phyloP scores from a whole-genome alignment of 192 early-diverging fungal genomes.

The Umbelopsis sp. region DNA sequence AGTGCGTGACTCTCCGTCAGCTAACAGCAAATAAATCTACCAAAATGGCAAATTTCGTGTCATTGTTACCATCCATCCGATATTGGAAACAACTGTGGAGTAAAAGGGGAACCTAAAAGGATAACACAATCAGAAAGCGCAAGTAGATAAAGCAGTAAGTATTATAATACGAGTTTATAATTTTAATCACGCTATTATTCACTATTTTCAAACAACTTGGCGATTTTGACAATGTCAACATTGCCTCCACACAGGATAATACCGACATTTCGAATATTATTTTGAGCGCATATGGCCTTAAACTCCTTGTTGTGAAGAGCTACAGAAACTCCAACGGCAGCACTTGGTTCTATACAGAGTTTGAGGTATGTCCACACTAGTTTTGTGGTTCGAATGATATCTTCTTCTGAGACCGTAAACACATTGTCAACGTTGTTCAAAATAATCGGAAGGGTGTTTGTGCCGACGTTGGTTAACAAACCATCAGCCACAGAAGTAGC shows the following conservation, averaged over 20 bases:
- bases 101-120: too few species aligned
- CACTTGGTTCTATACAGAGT: constrained; percentile 53
- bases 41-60: constrained; percentile 1
- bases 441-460: constrained; percentile 49
- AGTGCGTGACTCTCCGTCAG: not conserved
- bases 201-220: constrained; percentile 25
- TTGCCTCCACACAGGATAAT: constrained; percentile 57
- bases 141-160: too few species aligned
- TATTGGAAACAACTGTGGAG: not conserved
- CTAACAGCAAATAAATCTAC: not conserved
- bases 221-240: constrained; percentile 41
- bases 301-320: constrained; percentile 49
- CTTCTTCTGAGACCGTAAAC: constrained; percentile 51
- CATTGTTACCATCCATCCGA: not conserved
- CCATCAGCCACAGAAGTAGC: constrained; percentile 54
- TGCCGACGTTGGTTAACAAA: constrained; percentile 47
- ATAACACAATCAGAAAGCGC: too few species aligned
- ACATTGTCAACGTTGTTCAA: constrained; percentile 49
- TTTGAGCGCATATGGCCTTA: not conserved
- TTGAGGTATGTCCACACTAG: constrained; percentile 55
- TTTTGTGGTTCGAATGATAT: constrained; percentile 53
- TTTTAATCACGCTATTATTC: not conserved
- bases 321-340: constrained; percentile 53
- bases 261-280: constrained; percentile 45
- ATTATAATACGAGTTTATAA: too few species aligned